Conservation (phyloP, 495 filamentous ascomycete species). For the Podospora bellae-mahoneyi region DNA sequence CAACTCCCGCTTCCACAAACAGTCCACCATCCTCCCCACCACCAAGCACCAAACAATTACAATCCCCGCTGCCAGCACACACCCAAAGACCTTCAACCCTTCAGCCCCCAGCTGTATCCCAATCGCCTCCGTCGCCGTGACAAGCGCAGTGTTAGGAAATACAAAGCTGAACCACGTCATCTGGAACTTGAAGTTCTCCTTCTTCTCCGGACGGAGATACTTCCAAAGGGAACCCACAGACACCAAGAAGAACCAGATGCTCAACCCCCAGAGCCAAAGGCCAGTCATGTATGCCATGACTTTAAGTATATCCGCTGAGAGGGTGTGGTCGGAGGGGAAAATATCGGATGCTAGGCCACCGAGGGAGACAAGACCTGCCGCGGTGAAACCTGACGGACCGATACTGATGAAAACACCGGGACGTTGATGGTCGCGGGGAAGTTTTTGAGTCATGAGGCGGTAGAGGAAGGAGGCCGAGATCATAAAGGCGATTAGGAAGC, state of each 20-base stretch:
- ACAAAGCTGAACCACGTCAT: constrained; percentile 91
- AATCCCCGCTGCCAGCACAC: constrained; percentile 58
- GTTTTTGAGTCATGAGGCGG: constrained; percentile 86
- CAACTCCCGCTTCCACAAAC: constrained; percentile 56
- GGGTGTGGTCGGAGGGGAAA: constrained; percentile 38
- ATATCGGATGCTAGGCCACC: constrained; percentile 39
- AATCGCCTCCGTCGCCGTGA: constrained; percentile 72
- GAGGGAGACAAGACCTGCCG: constrained; percentile 47
- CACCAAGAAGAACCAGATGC: constrained; percentile 83
- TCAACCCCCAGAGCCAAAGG: constrained; percentile 82
- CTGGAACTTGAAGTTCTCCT: constrained; percentile 62
- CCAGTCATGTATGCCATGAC: constrained; percentile 48
- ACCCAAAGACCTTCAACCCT: constrained; percentile 64
- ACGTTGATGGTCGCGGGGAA: constrained; percentile 69
- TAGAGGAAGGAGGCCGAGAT: constrained; percentile 84
- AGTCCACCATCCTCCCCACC: constrained; percentile 64
- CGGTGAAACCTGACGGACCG: constrained; percentile 76
- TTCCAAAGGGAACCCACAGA: constrained; percentile 71
- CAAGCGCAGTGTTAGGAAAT: constrained; percentile 78
- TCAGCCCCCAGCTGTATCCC: constrained; percentile 59
- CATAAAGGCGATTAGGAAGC: constrained; percentile 82
- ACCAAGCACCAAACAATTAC: constrained; percentile 70
- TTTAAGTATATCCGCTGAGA: constrained; percentile 33
- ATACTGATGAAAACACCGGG: constrained; percentile 84
- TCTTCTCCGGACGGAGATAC: constrained; percentile 52